Evolutionary conservation across 1,139 yeast genomes (phyloP), one percentile per base, ranked within the genome.

Genomic region (Debaryomyces psychrophilus): DNA sequence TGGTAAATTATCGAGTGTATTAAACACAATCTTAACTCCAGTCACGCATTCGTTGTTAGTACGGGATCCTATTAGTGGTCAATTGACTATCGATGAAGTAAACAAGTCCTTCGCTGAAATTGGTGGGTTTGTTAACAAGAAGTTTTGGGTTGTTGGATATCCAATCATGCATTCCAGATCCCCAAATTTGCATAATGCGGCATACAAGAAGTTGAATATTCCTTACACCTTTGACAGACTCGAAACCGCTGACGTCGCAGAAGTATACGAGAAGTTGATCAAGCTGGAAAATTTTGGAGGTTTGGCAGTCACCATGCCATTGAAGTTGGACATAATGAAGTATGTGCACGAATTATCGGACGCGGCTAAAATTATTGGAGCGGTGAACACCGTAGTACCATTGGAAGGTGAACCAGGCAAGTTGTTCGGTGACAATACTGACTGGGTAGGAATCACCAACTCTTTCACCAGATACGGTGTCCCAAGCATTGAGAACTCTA

Each of bases 151-250:
- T 52, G 85, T 85, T 52, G 99, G 99, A 4, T 72, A 76, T 14
- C 98, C 98, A 44, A 79, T 92, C 50, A 68, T 79, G 4, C 97
- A 90, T 63, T 90, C 98, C 2, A 81, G 90, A 60, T 90, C 97
- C 2, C 99, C 99, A 38, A 72, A 79, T 12, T 73, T 93, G 56
- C 98, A 93, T 68, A 84, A 84, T 59, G 78, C 95, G 2, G 89
- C 85, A 26, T 93, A 86, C 68, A 61, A 79, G 49, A 69, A 77
- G 15, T 75, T 90, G 53, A 90, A 90, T 3, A 74, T 93, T 57
- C 96, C 97, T n/a, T 85, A 89, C 61, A 59, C 65, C 6, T 90
- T 90, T 60, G 80, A 70, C 31, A 73, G 77, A 51, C 82, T 81
- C 62, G 97, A 92, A 64, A 81, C 96, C 2, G 68, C 69, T 11